Percentiles rank a stretch among this genome's conserved stretches.
phyloP scores from a whole-genome alignment of 106 monocot species.

The Platanthera zijinensis region DNA sequence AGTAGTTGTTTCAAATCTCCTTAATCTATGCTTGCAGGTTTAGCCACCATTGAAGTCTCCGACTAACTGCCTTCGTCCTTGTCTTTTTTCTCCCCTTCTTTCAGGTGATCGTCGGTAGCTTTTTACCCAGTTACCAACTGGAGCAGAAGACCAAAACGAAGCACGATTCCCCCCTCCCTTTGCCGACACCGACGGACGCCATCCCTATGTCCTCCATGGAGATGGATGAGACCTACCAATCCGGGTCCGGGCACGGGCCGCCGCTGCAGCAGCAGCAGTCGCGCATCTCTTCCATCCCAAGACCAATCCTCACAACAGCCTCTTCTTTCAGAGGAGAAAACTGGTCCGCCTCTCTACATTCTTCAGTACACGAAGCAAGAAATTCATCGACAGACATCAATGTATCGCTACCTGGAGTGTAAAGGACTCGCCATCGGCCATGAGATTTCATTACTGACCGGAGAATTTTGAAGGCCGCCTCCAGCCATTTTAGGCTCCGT shows the following conservation, averaged over 20 bases:
- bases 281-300: conserved; percentile 27
- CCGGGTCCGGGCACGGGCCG: conserved; percentile 14
- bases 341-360: conserved; percentile 53
- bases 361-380: conserved; percentile 35
- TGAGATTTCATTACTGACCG: neutral
- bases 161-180: conserved; percentile 21
- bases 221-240: conserved; percentile 26
- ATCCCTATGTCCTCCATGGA: conserved; percentile 28
- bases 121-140: conserved; percentile 54
- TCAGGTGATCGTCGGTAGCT: conserved; percentile 83
- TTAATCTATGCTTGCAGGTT: neutral
- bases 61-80: neutral
- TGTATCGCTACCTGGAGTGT: conserved; percentile 47
- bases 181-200: conserved; percentile 17
- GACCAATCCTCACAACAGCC: conserved; percentile 21
- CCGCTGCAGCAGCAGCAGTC: conserved; percentile 8
- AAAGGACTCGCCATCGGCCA: conserved; percentile 6
- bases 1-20: neutral
- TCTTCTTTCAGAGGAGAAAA: conserved; percentile 45
- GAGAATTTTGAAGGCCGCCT: neutral
- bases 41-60: neutral
- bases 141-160: conserved; percentile 52
- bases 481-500: neutral
- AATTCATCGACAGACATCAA: conserved; percentile 63
- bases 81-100: conserved; percentile 1